Evolutionary conservation across 1,139 yeast species (phyloP), one percentile per base, ranked within the genome.

Genomic region (Scheffersomyces cryptocercus): DNA sequence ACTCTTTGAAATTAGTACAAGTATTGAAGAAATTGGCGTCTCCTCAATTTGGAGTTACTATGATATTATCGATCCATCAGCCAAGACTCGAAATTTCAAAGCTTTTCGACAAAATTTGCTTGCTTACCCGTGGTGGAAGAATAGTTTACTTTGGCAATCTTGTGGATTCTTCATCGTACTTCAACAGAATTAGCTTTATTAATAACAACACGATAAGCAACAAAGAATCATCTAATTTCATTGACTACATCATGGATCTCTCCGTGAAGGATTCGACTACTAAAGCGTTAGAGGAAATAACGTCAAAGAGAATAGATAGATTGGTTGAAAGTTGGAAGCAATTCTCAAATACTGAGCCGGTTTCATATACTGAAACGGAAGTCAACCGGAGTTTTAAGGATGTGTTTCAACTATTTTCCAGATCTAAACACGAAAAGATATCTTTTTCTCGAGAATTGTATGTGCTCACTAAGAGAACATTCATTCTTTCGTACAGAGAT

Each of bases 1-100:
- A 59, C 15, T 55, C 64, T 2, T 49, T 59, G 36, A 56, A 56
- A 15, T 46, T 61, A 35, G 52, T 59, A 13, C 47, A 51, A 7
- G 55, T 56, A 3, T 45, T 61, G 12, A 49, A 54, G 28, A 55
- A 49, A 39, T 43, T 61, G 35, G 60, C 62, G 2, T 52, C 58
- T 8, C 61, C 64, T 0, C 52, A 55, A 20, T 55, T 52, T 32
- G 65, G 65, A 2, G 49, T 59, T 31, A 57, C 64, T 5, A 52
- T 61, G 24, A 48, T 61, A 4, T 47, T 59, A 16, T 55, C 57
- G 37, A 61, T 61, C 11, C 65, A 61, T 41, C 65, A 61, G 39
- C 65, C 65, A 3, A 48, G 64, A 5, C 42, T 53, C 2, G 63
- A 59, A 37, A 58, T 61, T 14, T 42, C 59, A 1, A 48, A 43